phyloP scores from a whole-genome alignment of 2,329 filamentous ascomycete species.

The Venturia oleaginea region DNA sequence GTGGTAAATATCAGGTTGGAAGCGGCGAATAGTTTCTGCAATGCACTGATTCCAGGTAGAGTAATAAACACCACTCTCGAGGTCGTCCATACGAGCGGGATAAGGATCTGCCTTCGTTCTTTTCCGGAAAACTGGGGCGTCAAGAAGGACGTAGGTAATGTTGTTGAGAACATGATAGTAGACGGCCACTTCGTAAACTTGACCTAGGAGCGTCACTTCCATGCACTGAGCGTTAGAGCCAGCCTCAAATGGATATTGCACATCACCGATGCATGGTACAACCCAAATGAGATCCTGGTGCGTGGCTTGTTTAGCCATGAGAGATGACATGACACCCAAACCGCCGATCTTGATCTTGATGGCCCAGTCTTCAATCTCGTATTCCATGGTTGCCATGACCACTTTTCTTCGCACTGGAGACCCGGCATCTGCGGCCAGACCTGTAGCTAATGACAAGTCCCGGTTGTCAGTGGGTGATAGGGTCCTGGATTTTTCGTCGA shows the following conservation, averaged over 20 bases:
- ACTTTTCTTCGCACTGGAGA: not conserved
- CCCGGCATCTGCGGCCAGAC: not conserved
- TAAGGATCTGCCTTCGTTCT: conserved; percentile 56
- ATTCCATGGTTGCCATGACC: conserved; percentile 66
- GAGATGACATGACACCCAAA: conserved; percentile 59
- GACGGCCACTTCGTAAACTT: conserved; percentile 52
- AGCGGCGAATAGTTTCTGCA: conserved; percentile 52
- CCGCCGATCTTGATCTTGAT: conserved; percentile 66
- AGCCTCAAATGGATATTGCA: conserved; percentile 52
- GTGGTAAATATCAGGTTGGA: conserved; percentile 55
- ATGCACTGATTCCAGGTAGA: conserved; percentile 62
- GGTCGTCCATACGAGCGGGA: conserved; percentile 60
- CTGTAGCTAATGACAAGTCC: not conserved
- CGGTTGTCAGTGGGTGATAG: not conserved
- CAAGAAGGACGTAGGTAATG: conserved; percentile 59
- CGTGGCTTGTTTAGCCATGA: conserved; percentile 58
- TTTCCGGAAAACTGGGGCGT: conserved; percentile 57
- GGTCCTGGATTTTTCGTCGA: not conserved
- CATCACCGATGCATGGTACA: conserved; percentile 47
- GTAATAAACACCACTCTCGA: conserved; percentile 52
- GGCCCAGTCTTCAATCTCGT: conserved; percentile 60
- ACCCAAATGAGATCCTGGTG: conserved; percentile 56
- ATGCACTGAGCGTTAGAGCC: conserved; percentile 47
- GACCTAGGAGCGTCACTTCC: conserved; percentile 51
- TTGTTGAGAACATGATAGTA: conserved; percentile 56